These are phyloP conservation scores for Leersia perrieri DNA, from an alignment of 176 grass and related monocot species.

Conservation along the genomic window DNA sequence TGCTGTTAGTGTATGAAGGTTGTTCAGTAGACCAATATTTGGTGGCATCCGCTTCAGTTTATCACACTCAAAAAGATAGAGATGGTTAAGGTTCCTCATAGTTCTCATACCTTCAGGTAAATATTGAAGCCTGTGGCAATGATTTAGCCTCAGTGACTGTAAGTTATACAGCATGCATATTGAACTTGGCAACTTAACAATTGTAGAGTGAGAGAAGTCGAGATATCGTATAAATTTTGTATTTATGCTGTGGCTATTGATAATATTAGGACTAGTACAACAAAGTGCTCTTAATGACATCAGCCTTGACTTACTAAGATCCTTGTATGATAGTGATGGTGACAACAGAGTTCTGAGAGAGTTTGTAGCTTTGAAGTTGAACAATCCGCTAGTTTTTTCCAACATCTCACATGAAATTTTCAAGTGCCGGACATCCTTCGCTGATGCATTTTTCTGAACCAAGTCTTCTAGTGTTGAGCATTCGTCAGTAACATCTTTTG, in stretches of 20 bases:
- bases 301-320: background rate
- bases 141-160: background rate
- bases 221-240: background rate
- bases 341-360: background rate
- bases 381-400: background rate
- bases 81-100: background rate
- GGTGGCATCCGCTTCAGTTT: background rate
- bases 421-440: background rate
- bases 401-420: background rate
- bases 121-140: background rate
- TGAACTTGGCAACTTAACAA: background rate
- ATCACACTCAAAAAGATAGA: background rate
- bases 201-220: background rate
- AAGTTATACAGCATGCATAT: background rate
- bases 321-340: no score
- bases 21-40: background rate
- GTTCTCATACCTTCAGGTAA: background rate
- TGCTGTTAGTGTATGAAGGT: background rate
- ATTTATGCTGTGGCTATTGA: background rate
- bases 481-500: background rate
- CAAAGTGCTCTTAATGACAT: background rate
- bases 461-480: background rate
- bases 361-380: background rate
- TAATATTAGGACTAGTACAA: no score
- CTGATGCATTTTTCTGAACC: no score